Conservation (phyloP, 2,329 filamentous ascomycete genomes). For the Trichoderma citrinoviride region DNA sequence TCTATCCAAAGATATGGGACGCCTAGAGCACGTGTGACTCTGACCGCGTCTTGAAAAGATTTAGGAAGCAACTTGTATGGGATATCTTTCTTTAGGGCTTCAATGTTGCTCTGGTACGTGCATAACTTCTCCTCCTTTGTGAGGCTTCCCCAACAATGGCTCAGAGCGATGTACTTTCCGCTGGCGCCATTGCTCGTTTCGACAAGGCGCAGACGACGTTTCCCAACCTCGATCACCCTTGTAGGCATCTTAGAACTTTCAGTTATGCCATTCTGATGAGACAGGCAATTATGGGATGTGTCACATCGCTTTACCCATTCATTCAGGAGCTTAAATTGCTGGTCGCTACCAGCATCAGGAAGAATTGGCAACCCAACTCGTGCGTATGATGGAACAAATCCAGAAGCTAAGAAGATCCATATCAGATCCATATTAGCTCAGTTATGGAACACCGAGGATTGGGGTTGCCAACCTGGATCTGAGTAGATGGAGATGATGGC, state of each 20-base stretch:
- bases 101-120: not conserved
- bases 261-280: not conserved
- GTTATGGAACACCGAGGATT: not conserved
- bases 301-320: not conserved
- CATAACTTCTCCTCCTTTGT: not conserved
- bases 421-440: not conserved
- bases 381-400: not conserved
- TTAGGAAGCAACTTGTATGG: not conserved
- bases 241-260: not conserved
- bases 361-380: not conserved
- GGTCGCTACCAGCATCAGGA: not conserved
- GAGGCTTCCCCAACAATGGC: not conserved
- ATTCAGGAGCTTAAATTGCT: not conserved
- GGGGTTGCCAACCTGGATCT: not conserved
- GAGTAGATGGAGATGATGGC: not conserved
- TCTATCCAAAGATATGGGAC: conserved; percentile 6
- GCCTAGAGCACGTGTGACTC: not conserved
- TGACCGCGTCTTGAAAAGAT: not conserved
- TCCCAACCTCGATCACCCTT: not conserved
- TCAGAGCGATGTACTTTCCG: not conserved
- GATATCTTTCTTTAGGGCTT: not conserved
- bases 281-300: not conserved
- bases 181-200: not conserved
- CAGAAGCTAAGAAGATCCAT: not conserved
- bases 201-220: not conserved